Percentiles rank a stretch among this genome's conserved stretches.
Conservation (phyloP, 1,139 yeast species). For the Suhomyces bokatorum region DNA sequence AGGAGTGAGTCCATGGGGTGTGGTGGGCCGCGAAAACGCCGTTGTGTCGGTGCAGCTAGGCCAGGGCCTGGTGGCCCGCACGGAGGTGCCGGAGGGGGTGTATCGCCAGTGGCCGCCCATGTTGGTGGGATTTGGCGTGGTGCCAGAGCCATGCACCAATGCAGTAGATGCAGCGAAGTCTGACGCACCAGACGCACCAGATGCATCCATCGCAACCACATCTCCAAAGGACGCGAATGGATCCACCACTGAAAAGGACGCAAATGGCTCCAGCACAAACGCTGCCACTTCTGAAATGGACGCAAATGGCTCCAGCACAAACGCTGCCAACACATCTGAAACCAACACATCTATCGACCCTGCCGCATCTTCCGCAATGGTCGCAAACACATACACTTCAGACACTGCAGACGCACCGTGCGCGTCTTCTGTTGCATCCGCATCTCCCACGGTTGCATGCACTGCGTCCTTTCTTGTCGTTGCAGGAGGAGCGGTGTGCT, state of each 20-base stretch:
- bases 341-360: no score
- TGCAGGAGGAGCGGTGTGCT: constrained; percentile 73
- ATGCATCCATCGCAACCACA: not conserved
- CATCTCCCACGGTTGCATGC: no score
- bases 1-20: constrained; percentile 51
- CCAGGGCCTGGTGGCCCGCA: constrained; percentile 15
- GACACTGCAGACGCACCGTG: no score
- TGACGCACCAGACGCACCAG: not conserved
- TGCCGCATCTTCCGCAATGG: not conserved
- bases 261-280: no score
- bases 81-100: constrained; percentile 31
- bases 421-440: no score
- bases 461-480: not conserved
- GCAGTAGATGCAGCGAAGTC: not conserved
- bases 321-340: no score
- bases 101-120: constrained; percentile 50
- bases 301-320: no score
- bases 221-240: no score
- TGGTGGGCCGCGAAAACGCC: constrained; percentile 38
- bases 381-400: no score
- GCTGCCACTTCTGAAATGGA: no score
- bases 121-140: constrained; percentile 58
- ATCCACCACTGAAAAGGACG: no score
- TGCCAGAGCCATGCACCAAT: not conserved
- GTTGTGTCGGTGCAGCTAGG: constrained; percentile 34